phyloP scores from a whole-genome alignment of 2,329 filamentous ascomycete genomes.

The Sclerotinia spermophila region DNA sequence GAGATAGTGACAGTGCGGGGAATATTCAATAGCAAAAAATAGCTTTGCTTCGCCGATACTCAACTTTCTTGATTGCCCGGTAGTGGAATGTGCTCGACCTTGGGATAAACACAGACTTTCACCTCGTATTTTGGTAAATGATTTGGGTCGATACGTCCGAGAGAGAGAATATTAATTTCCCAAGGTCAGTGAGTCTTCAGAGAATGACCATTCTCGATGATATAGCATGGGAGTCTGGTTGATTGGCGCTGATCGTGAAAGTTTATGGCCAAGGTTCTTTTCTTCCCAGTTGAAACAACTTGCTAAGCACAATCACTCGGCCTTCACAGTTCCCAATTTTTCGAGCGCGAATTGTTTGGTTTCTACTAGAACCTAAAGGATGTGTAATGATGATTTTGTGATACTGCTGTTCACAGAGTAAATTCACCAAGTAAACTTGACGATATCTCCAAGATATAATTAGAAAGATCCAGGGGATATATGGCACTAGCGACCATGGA shows the following conservation, averaged over 20 bases:
- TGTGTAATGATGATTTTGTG: background rate
- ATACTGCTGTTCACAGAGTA: background rate
- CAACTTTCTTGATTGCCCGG: background rate
- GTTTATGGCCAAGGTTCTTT: background rate
- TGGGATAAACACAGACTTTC: background rate
- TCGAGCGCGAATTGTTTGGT: background rate
- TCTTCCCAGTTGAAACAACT: constrained; percentile 2
- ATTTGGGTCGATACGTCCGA: background rate
- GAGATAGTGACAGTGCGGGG: background rate
- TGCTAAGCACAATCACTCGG: constrained; percentile 5
- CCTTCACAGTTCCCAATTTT: background rate
- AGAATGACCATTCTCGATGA: background rate
- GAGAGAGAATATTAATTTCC: background rate
- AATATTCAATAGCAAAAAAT: background rate
- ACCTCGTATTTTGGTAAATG: background rate
- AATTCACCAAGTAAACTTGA: background rate
- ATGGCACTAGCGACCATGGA: background rate
- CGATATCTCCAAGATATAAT: background rate
- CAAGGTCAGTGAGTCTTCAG: background rate
- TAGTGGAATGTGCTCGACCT: background rate
- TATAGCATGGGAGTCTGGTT: background rate
- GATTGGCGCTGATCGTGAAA: background rate
- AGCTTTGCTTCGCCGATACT: background rate
- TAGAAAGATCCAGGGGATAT: background rate
- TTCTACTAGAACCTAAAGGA: background rate